Base-by-base conservation (phyloP, 805 yeast species). In the Saturnispora diversa region DNA sequence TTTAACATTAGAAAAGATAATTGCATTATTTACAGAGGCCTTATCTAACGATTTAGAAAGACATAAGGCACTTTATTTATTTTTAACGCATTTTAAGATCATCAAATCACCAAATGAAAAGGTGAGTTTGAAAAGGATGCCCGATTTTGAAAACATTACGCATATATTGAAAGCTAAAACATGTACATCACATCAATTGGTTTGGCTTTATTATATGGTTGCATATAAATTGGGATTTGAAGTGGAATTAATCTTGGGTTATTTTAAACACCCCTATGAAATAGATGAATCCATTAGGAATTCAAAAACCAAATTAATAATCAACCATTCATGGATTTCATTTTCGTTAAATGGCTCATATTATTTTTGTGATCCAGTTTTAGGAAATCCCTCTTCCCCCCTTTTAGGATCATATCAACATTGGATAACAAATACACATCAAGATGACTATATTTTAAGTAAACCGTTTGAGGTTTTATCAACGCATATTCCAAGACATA, bases 261-360 rank as follows among this genome's bases (percentile, higher is more conserved):
- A 83, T 53, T 70, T 88, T 63, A 85, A 88, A 55, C 74, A 78
- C 20, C 94, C 95, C 7, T 77, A 77, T 46, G 78, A 71, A 40
- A 63, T 68, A 36, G 71, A 72, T 45, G 59, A 59, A n/a, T 44
- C 52, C 1, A 31, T 43, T 6, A 31, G 44, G 10, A 31, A 47
- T 28, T 15, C 47, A 0, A 64, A 64, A 44, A 70, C 68, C 44
- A 68, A 75, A 32, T 72, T 68, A 47, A 62, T 64, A n/a, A 57
- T 78, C 27, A 85, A 87, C 52, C 98, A 92, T 60, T 76, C 84
- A 41, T 92, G 98, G 98, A 70, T 86, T 41, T 77, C 94, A 1
- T 77, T 87, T 1, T 58, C 81, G 26, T 60, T 87, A 12, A 80
- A 84, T 44, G 78, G 79, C 29, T 82, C 83, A 55, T 87, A 88